Conservation (phyloP, 225 moss, liverwort and hornwort species). For the Straminergon stramineum region DNA sequence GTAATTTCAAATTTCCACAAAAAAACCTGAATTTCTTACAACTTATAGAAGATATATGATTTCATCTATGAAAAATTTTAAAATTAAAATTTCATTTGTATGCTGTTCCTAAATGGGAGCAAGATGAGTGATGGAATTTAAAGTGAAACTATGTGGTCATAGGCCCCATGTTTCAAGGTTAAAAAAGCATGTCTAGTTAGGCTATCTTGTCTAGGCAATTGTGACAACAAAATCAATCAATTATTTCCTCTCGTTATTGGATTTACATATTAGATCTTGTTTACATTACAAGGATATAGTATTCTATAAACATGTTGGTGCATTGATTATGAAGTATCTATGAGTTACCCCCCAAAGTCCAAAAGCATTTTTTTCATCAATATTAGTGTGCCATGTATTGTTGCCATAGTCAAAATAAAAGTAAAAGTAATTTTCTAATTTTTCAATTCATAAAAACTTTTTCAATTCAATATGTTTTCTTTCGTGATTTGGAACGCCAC, state of each 20-base stretch:
- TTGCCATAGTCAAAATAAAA: too few relatives aligned
- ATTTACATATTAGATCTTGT: neutral
- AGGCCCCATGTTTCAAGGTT: accelerated
- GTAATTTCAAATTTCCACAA: neutral
- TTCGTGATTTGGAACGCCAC: too few relatives aligned
- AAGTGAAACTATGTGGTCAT: neutral
- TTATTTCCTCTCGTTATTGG: neutral
- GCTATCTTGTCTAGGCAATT: accelerated
- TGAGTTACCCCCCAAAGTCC: neutral
- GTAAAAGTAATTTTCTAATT: too few relatives aligned
- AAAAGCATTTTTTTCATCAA: neutral
- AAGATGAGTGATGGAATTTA: neutral
- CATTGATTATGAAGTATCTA: neutral
- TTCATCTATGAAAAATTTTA: neutral
- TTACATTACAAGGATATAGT: neutral
- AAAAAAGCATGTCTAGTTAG: neutral
- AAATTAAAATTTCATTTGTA: neutral
- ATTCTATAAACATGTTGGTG: neutral
- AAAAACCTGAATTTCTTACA: neutral
- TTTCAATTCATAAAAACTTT: too few relatives aligned
- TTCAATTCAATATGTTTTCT: too few relatives aligned
- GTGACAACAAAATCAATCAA: accelerated
- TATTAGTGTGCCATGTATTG: too few relatives aligned
- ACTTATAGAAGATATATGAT: neutral
- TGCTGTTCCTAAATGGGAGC: neutral